Evolutionary conservation across 1,139 yeast species (phyloP), one percentile per base, ranked within the genome.

Genomic region (Hansenula sp.): DNA sequence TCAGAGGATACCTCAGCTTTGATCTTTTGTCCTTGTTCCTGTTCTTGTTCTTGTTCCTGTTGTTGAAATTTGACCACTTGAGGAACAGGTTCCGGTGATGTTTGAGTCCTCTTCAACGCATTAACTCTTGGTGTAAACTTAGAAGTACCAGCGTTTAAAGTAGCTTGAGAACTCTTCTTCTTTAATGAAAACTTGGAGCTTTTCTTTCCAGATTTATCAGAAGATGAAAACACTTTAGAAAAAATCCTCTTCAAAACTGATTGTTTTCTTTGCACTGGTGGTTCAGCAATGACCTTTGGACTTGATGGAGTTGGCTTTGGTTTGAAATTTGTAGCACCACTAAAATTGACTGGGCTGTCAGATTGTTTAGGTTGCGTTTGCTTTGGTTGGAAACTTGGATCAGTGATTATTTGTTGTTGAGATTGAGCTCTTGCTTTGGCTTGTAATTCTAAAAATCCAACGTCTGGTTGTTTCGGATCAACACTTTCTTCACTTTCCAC

Each of bases 181-280:
- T 9, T 36, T 12, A 33, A 24, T 9, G 36, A 33, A 11, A 21
- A 15, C 21, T n/a, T 33, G 16, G n/a, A 9, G 24, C 11, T 15
- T 9, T 9, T 17, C 11, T 18, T 15, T 28, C 28, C 18, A n/a
- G 31, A 6, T n/a, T 25, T 25, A 8, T 17, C 11, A 16, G 17
- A 16, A 5, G 38, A 28, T 18, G 44, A 31, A 28, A 50, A 49
- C 16, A 49, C 32, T 36, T 41, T 49, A 7, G 49, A 41, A 41
- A 53, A 47, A 17, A 53, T 40, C 38, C 50, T 45, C 41, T 47
- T 53, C 31, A 53, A 33, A 1, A 45, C 40, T 4, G 57, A 51
- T 33, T 52, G 51, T 25, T 50, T 51, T 33, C 50, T 46, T 31
- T 52, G 48, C 16, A 30, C 21, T n/a, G 19, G 19, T 13, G 12